Percentiles rank a stretch among this genome's conserved stretches.
Evolutionary conservation across 192 early-diverging fungal genomes (phyloP).

Genomic region (Coemansia sp.): DNA sequence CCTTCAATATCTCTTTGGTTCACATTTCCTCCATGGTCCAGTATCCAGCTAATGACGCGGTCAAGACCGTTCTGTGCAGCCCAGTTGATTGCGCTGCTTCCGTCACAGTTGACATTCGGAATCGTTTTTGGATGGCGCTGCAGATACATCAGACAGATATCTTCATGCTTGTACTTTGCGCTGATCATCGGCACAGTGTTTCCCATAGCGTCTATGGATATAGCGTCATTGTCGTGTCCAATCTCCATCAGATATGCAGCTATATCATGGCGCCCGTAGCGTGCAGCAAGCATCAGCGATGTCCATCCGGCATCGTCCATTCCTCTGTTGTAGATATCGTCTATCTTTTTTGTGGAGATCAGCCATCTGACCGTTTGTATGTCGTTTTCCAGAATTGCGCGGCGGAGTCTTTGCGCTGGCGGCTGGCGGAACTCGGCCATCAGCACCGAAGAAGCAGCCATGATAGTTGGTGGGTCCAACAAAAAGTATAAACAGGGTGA

Average conservation of each 20-base stretch:
- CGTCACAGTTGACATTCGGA: conserved; percentile 45
- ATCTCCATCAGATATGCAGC: conserved; percentile 38
- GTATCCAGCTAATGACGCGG: conserved; percentile 41
- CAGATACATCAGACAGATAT: conserved; percentile 38
- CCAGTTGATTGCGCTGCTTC: conserved; percentile 46
- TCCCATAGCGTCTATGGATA: conserved; percentile 38
- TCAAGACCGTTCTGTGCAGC: conserved; percentile 49
- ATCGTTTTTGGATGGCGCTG: conserved; percentile 48
- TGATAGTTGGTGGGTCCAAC: neutral
- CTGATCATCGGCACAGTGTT: conserved; percentile 53
- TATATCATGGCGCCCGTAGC: conserved; percentile 38
- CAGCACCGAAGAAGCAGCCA: conserved; percentile 18
- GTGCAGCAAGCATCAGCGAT: conserved; percentile 52
- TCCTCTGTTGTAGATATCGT: conserved; percentile 39
- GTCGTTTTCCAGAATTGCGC: conserved; percentile 45
- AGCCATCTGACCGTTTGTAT: conserved; percentile 44
- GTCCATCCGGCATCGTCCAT: conserved; percentile 44
- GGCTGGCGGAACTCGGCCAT: conserved; percentile 42
- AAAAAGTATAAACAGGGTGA: neutral
- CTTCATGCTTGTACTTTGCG: conserved; percentile 46
- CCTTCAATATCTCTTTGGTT: conserved; percentile 54
- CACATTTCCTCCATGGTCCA: conserved; percentile 48
- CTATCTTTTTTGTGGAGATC: conserved; percentile 30
- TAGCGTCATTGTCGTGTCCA: conserved; percentile 40
- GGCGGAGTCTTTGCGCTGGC: conserved; percentile 41